Percentiles rank a stretch among this genome's conserved stretches.
These are phyloP conservation scores for Puccinia polysora DNA, from an alignment of 1,284 basidiomycete species.

Conservation along the genomic window DNA sequence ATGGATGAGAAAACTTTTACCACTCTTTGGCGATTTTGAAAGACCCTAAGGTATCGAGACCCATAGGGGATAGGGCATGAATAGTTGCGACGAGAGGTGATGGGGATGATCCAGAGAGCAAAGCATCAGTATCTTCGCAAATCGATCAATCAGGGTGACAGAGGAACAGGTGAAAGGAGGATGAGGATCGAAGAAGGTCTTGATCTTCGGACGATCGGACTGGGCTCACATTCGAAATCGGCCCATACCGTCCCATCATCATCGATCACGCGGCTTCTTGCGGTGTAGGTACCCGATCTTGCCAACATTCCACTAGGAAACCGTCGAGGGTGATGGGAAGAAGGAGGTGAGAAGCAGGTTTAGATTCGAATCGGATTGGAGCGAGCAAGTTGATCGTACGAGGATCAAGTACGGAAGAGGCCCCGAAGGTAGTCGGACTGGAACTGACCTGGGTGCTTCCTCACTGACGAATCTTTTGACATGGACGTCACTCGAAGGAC, in stretches of 20 bases:
- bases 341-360: background rate
- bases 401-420: background rate
- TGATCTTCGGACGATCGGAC: background rate
- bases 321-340: background rate
- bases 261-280: conserved; percentile 73
- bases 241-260: conserved; percentile 64
- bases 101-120: background rate
- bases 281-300: conserved; percentile 67
- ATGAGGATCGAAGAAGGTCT: background rate
- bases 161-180: background rate
- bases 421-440: no score
- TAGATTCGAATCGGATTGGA: background rate
- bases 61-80: conserved; percentile 42
- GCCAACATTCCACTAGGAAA: conserved; percentile 63
- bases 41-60: conserved; percentile 46
- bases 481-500: conserved; percentile 51
- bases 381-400: background rate
- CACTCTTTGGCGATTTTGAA: conserved; percentile 48
- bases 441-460: conserved; percentile 51
- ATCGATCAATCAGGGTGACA: background rate
- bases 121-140: background rate
- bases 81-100: background rate
- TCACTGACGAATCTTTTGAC: conserved; percentile 55
- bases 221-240: conserved; percentile 48
- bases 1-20: conserved; percentile 21